Evolutionary conservation across 768 basidiomycete genomes (phyloP).

Genomic region (Suillus subluteus): DNA sequence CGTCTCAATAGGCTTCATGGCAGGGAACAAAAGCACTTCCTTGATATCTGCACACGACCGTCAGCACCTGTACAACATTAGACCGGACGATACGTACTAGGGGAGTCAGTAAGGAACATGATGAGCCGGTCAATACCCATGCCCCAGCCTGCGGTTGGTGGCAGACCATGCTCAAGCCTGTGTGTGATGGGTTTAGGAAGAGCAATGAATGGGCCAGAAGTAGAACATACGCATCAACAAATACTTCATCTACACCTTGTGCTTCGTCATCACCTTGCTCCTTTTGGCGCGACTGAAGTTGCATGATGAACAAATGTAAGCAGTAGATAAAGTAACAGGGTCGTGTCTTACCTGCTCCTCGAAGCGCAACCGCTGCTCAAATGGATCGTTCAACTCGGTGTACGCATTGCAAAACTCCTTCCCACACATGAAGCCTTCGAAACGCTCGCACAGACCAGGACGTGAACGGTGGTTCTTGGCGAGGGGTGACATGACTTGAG

Average conservation of each 20-base stretch:
- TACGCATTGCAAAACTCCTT: constrained; percentile 99
- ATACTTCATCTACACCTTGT: constrained; percentile 95
- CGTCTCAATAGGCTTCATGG: constrained; percentile 86
- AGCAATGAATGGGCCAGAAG: constrained; percentile 8
- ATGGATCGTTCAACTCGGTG: constrained; percentile 99
- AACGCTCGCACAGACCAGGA: constrained; percentile 96
- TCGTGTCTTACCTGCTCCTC: constrained; percentile 75
- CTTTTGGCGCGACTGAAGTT: constrained; percentile 78
- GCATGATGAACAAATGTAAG: constrained; percentile 6
- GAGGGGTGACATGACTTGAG: constrained; percentile 99
- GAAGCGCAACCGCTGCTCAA: constrained; percentile 93
- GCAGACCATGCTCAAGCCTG: constrained; percentile 95
- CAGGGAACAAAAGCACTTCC: constrained; percentile 95
- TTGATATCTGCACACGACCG: constrained; percentile 75
- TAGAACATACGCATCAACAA: constrained; percentile 82
- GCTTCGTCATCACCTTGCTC: constrained; percentile 98
- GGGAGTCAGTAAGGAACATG: constrained; percentile 99
- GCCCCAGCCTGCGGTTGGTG: constrained; percentile 98
- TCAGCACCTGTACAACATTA: constrained; percentile 13
- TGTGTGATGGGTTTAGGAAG: background rate
- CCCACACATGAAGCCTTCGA: constrained; percentile 97
- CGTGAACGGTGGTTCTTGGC: constrained; percentile 99
- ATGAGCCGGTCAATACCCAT: constrained; percentile 94
- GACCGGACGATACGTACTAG: constrained; percentile 56
- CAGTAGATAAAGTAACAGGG: background rate